Base-by-base conservation (phyloP, 2,329 filamentous ascomycete species). In the Talaromyces verruculosus region DNA sequence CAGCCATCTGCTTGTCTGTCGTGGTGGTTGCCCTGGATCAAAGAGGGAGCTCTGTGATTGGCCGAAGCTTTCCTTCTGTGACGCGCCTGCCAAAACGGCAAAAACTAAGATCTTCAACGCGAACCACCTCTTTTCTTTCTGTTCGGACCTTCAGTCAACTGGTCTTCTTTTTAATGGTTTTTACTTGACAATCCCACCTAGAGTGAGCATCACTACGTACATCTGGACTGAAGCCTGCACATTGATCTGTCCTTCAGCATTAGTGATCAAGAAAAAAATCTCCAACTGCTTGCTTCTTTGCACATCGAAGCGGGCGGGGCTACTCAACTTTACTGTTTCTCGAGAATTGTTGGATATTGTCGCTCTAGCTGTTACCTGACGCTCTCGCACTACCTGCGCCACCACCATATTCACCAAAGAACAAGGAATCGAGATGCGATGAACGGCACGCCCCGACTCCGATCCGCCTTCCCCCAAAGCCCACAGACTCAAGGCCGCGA, bases 391-490 rank as follows among this genome's bases (percentile, higher is more conserved):
- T 30, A 53, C 17, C 30, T 33, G 41, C 30, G 41, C 66, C 37
- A 63, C 43, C 22, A 41, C 5, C 5, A 19, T 37, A 41, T 22
- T 25, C 33, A 28, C 25, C 43, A 49, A 37, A 62, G 25, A 43
- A 39, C 25, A 13, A 45, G 17, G 33, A 70, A 73, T 74, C 78
- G 81, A 78, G 76, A 89, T 90, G 88, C 87, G 81, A 94, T 94
- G 92, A 91, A 88, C 86, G 86, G 84, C 79, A 95, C 91, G 83
- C 91, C 89, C 80, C 90, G 89, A 82, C 84, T 92, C 82, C 88
- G 89, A 82, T 92, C 91, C 84, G 90, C 90, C 75, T 95, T 89
- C 76, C 92, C 92, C 77, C 84, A 87, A 74, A 93, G 91, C 72
- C 91, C 91, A 74, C 84, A 83, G 72, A 82, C 82, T 71, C 74